Evolutionary conservation across 441 rosid species (phyloP).

Genomic region (Biscutella laevigata): DNA sequence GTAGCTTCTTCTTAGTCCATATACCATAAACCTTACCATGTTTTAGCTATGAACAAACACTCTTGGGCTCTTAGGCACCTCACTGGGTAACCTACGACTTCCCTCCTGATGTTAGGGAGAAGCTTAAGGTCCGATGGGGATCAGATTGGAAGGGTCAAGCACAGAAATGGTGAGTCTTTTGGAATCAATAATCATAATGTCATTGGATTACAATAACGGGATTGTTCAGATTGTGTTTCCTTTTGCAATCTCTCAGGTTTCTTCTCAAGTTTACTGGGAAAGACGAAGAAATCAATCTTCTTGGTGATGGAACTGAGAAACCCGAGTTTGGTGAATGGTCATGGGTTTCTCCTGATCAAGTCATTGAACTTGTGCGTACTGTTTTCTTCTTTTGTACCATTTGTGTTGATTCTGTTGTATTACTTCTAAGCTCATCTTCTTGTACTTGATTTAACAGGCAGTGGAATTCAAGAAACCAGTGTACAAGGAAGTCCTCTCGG

Average conservation of each 20-base stretch:
- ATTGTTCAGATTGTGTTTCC: not conserved
- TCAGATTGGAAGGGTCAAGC: conserved; percentile 95
- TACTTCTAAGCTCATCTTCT: not conserved
- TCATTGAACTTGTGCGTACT: conserved; percentile 47
- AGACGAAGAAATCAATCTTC: conserved; percentile 74
- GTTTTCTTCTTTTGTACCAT: not conserved
- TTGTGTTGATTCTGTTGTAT: not conserved
- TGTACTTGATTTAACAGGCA: conserved; percentile 35
- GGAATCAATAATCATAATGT: not conserved
- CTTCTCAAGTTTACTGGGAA: conserved; percentile 71
- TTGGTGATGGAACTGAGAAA: conserved; percentile 76
- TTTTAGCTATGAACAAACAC: not conserved
- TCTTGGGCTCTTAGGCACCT: conserved; percentile 44
- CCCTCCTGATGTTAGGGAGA: conserved; percentile 74
- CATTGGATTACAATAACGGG: not conserved
- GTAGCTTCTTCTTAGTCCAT: not conserved
- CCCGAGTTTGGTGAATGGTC: conserved; percentile 84
- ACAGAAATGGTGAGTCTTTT: conserved; percentile 64
- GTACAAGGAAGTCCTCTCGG: conserved; percentile 53
- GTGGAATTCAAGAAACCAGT: conserved; percentile 79
- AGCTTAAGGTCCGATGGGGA: conserved; percentile 69
- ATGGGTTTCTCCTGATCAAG: conserved; percentile 68
- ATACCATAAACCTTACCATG: not conserved
- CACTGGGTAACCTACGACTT: conserved; percentile 81
- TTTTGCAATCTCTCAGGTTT: too few species aligned